Evolutionary conservation across 2,329 filamentous ascomycete genomes (phyloP), one percentile per base, ranked within the genome.

Genomic region (Acrodontium crateriforme): DNA sequence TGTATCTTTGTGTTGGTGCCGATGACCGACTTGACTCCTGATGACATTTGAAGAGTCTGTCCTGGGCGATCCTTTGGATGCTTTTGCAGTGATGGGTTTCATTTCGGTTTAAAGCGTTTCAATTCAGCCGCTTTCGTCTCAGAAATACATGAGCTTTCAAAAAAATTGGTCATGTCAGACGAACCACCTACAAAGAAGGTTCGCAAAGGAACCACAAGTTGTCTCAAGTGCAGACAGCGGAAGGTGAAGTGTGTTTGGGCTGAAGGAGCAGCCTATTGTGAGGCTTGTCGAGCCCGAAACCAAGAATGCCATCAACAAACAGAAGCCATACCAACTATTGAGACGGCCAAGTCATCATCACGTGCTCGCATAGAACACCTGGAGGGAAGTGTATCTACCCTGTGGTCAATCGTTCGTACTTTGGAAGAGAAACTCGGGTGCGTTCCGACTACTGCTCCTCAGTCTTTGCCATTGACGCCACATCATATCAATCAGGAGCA

Each of bases 131-230:
- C 18, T n/a, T 20, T 8, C n/a, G 8, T 8, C 18, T 20, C 8
- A 8, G 8, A 20, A 20, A n/a, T 20, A 20, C 18, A 8, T 20
- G 18, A 20, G 18, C 8, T n/a, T n/a, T 8, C 8, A 20, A n/a
- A 20, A 8, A n/a, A 20, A 20, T 8, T 20, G 8, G 18, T 8
- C 18, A 20, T 39, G 24, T 34, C 16, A 10, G 19, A 12, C 24
- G 17, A 30, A 24, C 16, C 14, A 9, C 5, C 15, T 24, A 7
- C 27, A 9, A 27, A 15, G 25, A 28, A 28, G 13, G 7, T 28
- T 9, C 15, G 26, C 10, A 28, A 21, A 16, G 18, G 26, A 6
- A 21, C 26, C 6, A 14, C 13, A n/a, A 28, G 26, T 13, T 28
- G 26, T 16, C 6, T 6, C 7, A 18, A 24, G 14, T 28, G 26